Evolutionary conservation across 345 rosid genomes (phyloP).

Genomic region (Arabidopsis thaliana): TAIR10.1 NC_003070.9:19523501-19524000

Average conservation of each 20-base stretch:
- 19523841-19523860: neutral
- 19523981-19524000: slow-evolving; percentile 7
- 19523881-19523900: slow-evolving; percentile 29
- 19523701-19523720: too few relatives aligned
- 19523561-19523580: too few relatives aligned
- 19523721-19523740: slow-evolving; percentile 26
- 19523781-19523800: slow-evolving; percentile 30
- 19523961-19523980: neutral
- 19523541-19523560: neutral
- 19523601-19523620: slow-evolving; percentile 29
- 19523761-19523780: slow-evolving; percentile 1
- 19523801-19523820: neutral
- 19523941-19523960: slow-evolving; percentile 1
- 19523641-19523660: slow-evolving; percentile 25
- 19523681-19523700: too few relatives aligned
- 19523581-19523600: slow-evolving; percentile 34
- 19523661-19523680: too few relatives aligned
- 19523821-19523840: neutral
- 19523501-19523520: neutral
- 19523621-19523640: slow-evolving; percentile 38
- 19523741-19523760: neutral
- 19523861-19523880: slow-evolving; percentile 36
- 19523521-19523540: neutral
- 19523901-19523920: slow-evolving; percentile 40
- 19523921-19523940: neutral